A percentile compares a stretch with the other conserved stretches of the same genome.
Evolutionary conservation across 352 stramenopile genomes (phyloP).

Genomic region (Bremia lactucae): DNA sequence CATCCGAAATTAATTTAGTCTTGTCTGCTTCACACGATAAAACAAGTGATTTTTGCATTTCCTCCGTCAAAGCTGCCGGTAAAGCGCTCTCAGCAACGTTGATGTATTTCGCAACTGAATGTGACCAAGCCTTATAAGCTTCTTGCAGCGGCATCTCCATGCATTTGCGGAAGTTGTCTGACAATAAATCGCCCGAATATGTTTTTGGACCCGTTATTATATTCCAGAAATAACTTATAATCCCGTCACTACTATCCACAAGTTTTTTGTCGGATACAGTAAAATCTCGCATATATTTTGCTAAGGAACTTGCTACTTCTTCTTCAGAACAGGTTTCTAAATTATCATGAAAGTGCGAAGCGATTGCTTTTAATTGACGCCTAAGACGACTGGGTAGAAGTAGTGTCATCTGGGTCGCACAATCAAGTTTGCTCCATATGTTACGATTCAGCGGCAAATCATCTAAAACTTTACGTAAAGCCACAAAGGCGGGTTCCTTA

Average conservation of each 20-base stretch:
- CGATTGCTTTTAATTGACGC: slow-evolving; percentile 18
- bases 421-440: slow-evolving; percentile 17
- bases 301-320: slow-evolving; percentile 1
- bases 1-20: slow-evolving; percentile 3
- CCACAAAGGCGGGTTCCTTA: slow-evolving; percentile 4
- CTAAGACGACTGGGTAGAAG: slow-evolving; percentile 18
- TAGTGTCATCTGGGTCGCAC: slow-evolving; percentile 4
- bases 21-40: slow-evolving; percentile 7
- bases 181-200: slow-evolving; percentile 4
- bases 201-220: too few relatives aligned
- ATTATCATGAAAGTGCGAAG: slow-evolving; percentile 8
- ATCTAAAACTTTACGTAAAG: slow-evolving; percentile 6
- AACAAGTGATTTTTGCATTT: slow-evolving; percentile 4
- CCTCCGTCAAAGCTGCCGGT: slow-evolving; percentile 2
- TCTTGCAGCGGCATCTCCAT: slow-evolving; percentile 10
- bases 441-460: slow-evolving; percentile 4
- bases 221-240: too few relatives aligned
- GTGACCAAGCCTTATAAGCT: slow-evolving; percentile 13
- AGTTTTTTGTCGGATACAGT: slow-evolving; percentile 9
- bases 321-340: not conserved
- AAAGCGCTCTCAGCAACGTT: slow-evolving; percentile 2
- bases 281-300: slow-evolving; percentile 11
- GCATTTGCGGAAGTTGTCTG: slow-evolving; percentile 9
- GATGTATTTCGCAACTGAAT: slow-evolving; percentile 11
- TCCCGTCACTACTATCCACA: not conserved